phyloP scores from a whole-genome alignment of 2,329 filamentous ascomycete species.

The Pseudogymnoascus sp. region DNA sequence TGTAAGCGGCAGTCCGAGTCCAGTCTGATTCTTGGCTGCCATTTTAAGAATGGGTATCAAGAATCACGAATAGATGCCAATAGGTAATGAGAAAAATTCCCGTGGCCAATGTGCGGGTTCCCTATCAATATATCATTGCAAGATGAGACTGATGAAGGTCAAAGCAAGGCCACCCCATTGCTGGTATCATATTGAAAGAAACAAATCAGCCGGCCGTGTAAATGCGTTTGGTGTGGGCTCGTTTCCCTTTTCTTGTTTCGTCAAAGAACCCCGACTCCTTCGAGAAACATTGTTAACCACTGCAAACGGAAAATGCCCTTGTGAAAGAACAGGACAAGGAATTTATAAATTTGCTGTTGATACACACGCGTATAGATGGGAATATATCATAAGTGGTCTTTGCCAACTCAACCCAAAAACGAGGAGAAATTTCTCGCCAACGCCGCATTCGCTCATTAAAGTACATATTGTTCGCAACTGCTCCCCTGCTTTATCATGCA shows the following conservation, averaged over 20 bases:
- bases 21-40: neutral
- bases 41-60: neutral
- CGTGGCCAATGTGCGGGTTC: neutral
- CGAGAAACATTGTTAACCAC: neutral
- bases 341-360: neutral
- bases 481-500: neutral
- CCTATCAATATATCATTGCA: neutral
- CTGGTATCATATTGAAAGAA: neutral
- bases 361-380: neutral
- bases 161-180: neutral
- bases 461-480: neutral
- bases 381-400: neutral
- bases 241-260: neutral
- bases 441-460: slow-evolving; percentile 4
- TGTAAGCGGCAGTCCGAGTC: neutral
- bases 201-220: neutral
- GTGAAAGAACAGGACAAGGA: neutral
- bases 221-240: neutral
- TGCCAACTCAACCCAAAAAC: neutral
- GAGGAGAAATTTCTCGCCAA: neutral
- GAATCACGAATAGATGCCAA: neutral
- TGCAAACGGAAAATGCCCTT: neutral
- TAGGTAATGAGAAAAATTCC: neutral
- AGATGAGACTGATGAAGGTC: neutral
- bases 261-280: neutral